phyloP scores from a whole-genome alignment of 371 early-diverging fungal species.

The Gilbertella persicaria region DNA sequence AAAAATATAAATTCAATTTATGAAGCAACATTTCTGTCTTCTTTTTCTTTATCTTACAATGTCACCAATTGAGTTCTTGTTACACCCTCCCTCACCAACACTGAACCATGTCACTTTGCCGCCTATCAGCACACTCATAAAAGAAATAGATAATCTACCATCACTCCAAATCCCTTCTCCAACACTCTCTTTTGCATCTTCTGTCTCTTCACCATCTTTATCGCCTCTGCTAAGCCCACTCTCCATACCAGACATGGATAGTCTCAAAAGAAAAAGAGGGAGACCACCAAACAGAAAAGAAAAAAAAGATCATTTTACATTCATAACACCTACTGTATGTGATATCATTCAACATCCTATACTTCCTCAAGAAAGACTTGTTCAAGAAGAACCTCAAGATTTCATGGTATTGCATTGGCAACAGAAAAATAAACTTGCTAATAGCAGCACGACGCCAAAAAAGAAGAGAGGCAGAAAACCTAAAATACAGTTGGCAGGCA shows the following conservation, averaged over 20 bases:
- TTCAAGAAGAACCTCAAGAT: not conserved
- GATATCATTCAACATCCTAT: slow-evolving; percentile 16
- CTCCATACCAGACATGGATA: slow-evolving; percentile 24
- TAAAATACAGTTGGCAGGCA: slow-evolving; percentile 47
- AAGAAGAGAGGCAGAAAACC: slow-evolving; percentile 53
- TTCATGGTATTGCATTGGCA: slow-evolving; percentile 8
- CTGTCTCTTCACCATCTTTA: slow-evolving; percentile 10
- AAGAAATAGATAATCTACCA: slow-evolving; percentile 1
- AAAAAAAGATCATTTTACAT: slow-evolving; percentile 27
- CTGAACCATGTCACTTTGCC: slow-evolving; percentile 7
- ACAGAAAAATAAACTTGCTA: slow-evolving; percentile 32
- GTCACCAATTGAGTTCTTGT: slow-evolving; percentile 15
- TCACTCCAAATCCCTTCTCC: slow-evolving; percentile 8
- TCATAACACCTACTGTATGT: slow-evolving; percentile 36
- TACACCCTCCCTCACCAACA: slow-evolving; percentile 22
- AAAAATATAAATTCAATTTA: no score
- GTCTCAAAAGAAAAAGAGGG: slow-evolving; percentile 41
- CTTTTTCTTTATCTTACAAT: slow-evolving; percentile 6
- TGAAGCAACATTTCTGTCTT: not conserved
- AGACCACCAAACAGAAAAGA: slow-evolving; percentile 41
- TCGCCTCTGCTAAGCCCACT: slow-evolving; percentile 21
- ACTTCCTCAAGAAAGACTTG: not conserved
- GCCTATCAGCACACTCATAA: slow-evolving; percentile 10
- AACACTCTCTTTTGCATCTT: not conserved
- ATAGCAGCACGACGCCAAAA: slow-evolving; percentile 42